Conservation (phyloP, 129 eudicot genomes). For the Flaveria linearis region DNA sequence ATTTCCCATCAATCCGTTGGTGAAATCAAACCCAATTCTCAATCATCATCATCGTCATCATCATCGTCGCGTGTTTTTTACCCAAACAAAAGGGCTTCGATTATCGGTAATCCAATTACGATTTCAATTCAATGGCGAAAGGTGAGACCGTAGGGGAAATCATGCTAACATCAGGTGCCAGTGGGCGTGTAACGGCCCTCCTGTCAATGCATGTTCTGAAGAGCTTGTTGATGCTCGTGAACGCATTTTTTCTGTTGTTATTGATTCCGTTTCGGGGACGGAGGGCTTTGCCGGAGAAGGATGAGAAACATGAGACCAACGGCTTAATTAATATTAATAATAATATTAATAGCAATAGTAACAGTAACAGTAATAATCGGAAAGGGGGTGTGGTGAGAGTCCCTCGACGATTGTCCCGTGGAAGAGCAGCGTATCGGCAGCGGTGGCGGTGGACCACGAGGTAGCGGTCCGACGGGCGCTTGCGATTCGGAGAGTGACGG, state of each 20-base stretch:
- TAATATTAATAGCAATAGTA: no score
- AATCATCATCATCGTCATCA: neutral
- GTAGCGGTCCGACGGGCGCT: slow-evolving; percentile 72
- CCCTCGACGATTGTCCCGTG: slow-evolving; percentile 56
- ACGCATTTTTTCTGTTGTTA: slow-evolving; percentile 55
- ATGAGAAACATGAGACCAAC: neutral
- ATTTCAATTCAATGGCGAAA: slow-evolving; percentile 26
- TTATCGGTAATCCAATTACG: no score
- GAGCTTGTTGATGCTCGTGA: slow-evolving; percentile 52
- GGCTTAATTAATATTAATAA: no score
- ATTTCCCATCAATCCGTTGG: neutral
- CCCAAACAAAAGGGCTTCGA: neutral
- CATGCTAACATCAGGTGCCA: slow-evolving; percentile 76
- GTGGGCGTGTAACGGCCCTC: slow-evolving; percentile 77
- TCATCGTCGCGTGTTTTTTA: slow-evolving; percentile 12
- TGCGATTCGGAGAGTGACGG: slow-evolving; percentile 68
- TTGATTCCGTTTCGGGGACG: slow-evolving; percentile 69
- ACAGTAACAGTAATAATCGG: no score
- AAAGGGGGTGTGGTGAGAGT: slow-evolving; percentile 40
- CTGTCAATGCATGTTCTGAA: slow-evolving; percentile 54
- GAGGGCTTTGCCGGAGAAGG: slow-evolving; percentile 32
- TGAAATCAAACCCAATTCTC: slow-evolving; percentile 13
- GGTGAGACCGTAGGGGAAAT: slow-evolving; percentile 34
- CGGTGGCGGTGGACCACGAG: slow-evolving; percentile 52
- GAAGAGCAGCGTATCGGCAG: slow-evolving; percentile 33